Percentiles rank a stretch among this genome's conserved stretches.
phyloP scores from a whole-genome alignment of 768 basidiomycete species.

The Crucibulum laeve region DNA sequence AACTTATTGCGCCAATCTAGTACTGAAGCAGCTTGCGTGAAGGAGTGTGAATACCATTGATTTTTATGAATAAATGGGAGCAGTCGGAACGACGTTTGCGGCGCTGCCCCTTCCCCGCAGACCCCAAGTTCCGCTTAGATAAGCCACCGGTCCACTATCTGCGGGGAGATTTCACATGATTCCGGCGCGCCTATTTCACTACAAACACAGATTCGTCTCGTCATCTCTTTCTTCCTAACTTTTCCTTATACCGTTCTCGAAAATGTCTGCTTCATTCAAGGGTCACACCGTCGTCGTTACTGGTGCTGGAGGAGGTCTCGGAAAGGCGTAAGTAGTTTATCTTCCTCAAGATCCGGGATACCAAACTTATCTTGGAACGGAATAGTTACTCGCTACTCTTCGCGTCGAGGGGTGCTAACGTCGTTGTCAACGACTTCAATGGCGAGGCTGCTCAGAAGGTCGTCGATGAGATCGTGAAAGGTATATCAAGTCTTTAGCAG shows the following conservation, averaged over 20 bases:
- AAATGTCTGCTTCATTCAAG: constrained; percentile 72
- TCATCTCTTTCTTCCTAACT: constrained; percentile 4
- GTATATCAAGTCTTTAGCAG: constrained; percentile 34
- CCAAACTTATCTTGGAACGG: constrained; percentile 7
- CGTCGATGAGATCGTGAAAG: constrained; percentile 80
- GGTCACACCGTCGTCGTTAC: constrained; percentile 92
- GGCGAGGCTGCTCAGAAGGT: constrained; percentile 85
- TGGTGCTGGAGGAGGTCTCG: constrained; percentile 93
- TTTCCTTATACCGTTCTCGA: constrained; percentile 4
- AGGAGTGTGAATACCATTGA: no score
- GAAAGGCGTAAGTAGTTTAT: constrained; percentile 66
- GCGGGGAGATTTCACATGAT: constrained; percentile 12
- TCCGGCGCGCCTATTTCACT: constrained; percentile 4
- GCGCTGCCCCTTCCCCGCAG: background rate
- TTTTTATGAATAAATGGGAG: background rate
- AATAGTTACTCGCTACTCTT: constrained; percentile 85
- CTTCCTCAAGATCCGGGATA: background rate
- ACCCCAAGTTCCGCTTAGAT: constrained; percentile 1
- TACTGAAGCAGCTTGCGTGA: constrained; percentile 3
- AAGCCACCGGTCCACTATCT: constrained; percentile 1
- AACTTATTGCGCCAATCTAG: constrained; percentile 5
- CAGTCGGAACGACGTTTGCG: background rate
- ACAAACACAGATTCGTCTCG: constrained; percentile 2
- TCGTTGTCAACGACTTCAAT: constrained; percentile 95
- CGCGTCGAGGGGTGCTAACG: constrained; percentile 88